Base-by-base conservation (phyloP, 1,284 basidiomycete genomes). In the Rhodotorula sp. region DNA sequence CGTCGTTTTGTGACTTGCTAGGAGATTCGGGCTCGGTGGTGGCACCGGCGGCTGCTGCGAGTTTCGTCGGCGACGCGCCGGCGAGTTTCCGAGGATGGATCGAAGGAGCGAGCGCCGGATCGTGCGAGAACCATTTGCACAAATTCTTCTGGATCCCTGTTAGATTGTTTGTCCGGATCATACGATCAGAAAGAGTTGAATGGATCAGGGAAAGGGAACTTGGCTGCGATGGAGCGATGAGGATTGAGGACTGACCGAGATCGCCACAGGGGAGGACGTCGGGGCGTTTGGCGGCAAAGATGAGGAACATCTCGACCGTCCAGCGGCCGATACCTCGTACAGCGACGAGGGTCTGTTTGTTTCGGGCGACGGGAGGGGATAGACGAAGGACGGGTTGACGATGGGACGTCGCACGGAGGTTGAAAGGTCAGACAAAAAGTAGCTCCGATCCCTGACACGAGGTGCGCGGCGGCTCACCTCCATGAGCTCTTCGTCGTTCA, bases 241-340 rank as follows among this genome's bases (percentile, higher is more conserved):
- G 10, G 45, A 18, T 49, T 5, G 12, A 29, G 1, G 92, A 91
- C 3, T 91, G 87, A 20, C 91, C 91, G 22, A 93, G 83, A 76
- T 93, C 91, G 29, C 90, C 90, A 18, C 69, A 67, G 22, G 75
- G 75, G 33, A 93, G 83, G 60, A 94, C 89, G 79, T 95, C 87
- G 0, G 89, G 89, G 12, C 91, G 87, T 8, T 90, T 85, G 30
- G 93, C 83, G 2, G 90, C 89, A 81, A 94, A 94, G 69, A 95
- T 91, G 18, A 90, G 86, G 78, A 94, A 94, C 65, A 70, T 70
- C 53, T 76, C 60, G 15, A 70, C 69, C n/a, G 75, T 74, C 76
- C 76, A 79, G 8, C 46, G 54, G 24, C 91, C 91, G 70, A 93
- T 91, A 0, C 92, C 92, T 74, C 89, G 84, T 10, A 93, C 89